Conservation (phyloP, 1,284 basidiomycete species). For the Cutaneotrichosporon dermatis region DNA sequence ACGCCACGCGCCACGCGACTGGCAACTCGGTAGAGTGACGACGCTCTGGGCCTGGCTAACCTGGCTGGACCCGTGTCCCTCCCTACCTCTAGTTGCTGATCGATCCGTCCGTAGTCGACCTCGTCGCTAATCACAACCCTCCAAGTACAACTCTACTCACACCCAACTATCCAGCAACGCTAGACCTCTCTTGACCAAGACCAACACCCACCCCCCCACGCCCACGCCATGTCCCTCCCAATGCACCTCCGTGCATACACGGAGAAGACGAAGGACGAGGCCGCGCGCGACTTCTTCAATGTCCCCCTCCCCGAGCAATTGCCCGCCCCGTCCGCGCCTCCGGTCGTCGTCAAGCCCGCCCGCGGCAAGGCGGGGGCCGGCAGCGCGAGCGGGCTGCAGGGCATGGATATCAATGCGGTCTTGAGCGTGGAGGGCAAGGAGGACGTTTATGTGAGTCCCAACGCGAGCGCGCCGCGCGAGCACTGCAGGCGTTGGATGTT, state of each 20-base stretch:
- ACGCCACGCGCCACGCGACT: too few species aligned
- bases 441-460: conserved; percentile 79
- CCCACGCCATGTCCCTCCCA: conserved; percentile 50
- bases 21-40: too few species aligned
- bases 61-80: too few species aligned
- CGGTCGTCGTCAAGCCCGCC: conserved; percentile 31
- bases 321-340: conserved; percentile 32
- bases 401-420: conserved; percentile 87
- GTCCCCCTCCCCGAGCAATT: conserved; percentile 54
- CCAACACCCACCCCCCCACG: background rate
- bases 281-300: conserved; percentile 77
- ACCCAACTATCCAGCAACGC: too few species aligned
- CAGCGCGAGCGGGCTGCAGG: conserved; percentile 36
- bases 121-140: too few species aligned
- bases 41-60: too few species aligned
- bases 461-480: too few species aligned
- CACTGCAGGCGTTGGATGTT: too few species aligned
- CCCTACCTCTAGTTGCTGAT: too few species aligned
- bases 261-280: conserved; percentile 81
- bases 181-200: too few species aligned
- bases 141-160: too few species aligned
- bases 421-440: conserved; percentile 77
- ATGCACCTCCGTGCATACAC: conserved; percentile 77
- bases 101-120: too few species aligned
- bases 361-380: conserved; percentile 4